Percentiles rank a stretch among this genome's conserved stretches.
These are phyloP conservation scores for Ochromonas danica DNA, from an alignment of 108 stramenopile species.

Conservation along the genomic window DNA sequence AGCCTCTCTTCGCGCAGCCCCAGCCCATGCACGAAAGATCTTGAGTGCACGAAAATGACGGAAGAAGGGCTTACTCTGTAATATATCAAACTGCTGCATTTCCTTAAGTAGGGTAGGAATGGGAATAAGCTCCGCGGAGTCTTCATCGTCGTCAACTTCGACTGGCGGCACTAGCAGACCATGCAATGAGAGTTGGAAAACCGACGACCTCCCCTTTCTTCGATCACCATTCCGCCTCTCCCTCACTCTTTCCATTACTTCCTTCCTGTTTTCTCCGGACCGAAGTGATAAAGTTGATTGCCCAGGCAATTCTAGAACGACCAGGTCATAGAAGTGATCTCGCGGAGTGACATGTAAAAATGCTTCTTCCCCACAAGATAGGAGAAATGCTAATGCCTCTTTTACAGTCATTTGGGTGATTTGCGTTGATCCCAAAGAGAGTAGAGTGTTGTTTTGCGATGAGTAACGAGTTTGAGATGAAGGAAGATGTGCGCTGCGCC, in stretches of 20 bases:
- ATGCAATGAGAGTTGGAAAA: slow-evolving; percentile 27
- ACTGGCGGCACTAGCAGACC: neutral
- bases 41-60: slow-evolving; percentile 3
- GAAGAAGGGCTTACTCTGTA: slow-evolving; percentile 3
- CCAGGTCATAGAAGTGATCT: slow-evolving; percentile 22
- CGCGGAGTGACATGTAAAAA: slow-evolving; percentile 26
- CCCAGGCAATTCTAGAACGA: slow-evolving; percentile 6
- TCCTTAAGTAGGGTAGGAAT: neutral
- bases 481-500: neutral
- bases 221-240: no score
- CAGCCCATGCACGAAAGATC: neutral
- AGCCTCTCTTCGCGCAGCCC: neutral
- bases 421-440: neutral
- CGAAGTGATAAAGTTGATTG: neutral
- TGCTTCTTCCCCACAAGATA: neutral
- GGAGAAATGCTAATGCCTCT: neutral
- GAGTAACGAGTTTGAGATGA: neutral
- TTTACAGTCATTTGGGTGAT: neutral
- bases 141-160: neutral
- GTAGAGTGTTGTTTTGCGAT: neutral
- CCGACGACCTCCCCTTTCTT: no score
- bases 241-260: no score
- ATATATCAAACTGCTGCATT: neutral
- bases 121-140: neutral
- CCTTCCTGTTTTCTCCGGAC: no score